phyloP scores from a whole-genome alignment of 371 early-diverging fungal genomes.

The Saksenaea oblongispora region DNA sequence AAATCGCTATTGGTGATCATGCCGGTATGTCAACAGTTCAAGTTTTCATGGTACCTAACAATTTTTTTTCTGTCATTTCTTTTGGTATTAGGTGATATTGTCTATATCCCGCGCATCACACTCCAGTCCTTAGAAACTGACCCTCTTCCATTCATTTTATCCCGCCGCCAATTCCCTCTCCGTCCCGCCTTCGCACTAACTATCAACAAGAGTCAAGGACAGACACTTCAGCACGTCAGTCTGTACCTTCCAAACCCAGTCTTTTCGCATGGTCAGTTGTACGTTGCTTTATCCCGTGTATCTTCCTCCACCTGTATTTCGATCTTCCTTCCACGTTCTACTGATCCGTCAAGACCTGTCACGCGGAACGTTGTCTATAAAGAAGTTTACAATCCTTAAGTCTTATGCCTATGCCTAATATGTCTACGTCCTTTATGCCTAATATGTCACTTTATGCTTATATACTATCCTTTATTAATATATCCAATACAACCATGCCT shows the following conservation, averaged over 20 bases:
- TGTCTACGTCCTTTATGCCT: background rate
- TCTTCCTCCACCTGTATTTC: background rate
- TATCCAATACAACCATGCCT: no score
- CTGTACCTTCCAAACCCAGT: constrained; percentile 15
- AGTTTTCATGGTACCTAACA: no score
- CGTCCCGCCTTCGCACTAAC: constrained; percentile 23
- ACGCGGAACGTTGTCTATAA: constrained; percentile 8
- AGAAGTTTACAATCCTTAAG: background rate
- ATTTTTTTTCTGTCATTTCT: no score
- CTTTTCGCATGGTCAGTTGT: constrained; percentile 17
- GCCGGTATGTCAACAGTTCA: no score
- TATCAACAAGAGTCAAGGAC: constrained; percentile 29
- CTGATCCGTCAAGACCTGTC: background rate
- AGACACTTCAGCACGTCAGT: constrained; percentile 17
- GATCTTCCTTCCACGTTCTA: background rate
- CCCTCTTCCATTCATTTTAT: background rate
- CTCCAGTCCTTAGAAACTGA: background rate
- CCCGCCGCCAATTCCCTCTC: constrained; percentile 18
- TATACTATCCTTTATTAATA: background rate
- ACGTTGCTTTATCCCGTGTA: constrained; percentile 20
- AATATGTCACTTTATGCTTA: no score
- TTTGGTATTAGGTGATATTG: no score
- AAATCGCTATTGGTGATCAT: constrained; percentile 4
- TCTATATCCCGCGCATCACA: background rate
- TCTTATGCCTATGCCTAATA: background rate